phyloP scores from a whole-genome alignment of 345 rosid species.

The Brassica napus region Da-Ae NC_063447.1:15505501-15506000 shows the following conservation, averaged over 20 bases:
- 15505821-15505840: neutral
- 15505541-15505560: neutral
- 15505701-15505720: conserved; percentile 76
- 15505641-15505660: conserved; percentile 78
- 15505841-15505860: conserved; percentile 7
- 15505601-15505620: conserved; percentile 90
- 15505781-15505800: neutral
- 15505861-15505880: conserved; percentile 31
- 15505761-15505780: conserved; percentile 25
- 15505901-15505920: conserved; percentile 52
- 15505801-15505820: neutral
- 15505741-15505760: conserved; percentile 62
- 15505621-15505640: conserved; percentile 88
- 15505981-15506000: conserved; percentile 14
- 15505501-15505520: conserved; percentile 14
- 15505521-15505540: neutral
- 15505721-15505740: conserved; percentile 86
- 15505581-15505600: conserved; percentile 37
- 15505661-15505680: conserved; percentile 42
- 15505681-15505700: conserved; percentile 87
- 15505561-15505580: neutral
- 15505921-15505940: conserved; percentile 30
- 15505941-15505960: conserved; percentile 2
- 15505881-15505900: conserved; percentile 43
- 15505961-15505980: conserved; percentile 43